Base-by-base conservation (phyloP, 108 stramenopile genomes). In the Thalassiosira profunda region DNA sequence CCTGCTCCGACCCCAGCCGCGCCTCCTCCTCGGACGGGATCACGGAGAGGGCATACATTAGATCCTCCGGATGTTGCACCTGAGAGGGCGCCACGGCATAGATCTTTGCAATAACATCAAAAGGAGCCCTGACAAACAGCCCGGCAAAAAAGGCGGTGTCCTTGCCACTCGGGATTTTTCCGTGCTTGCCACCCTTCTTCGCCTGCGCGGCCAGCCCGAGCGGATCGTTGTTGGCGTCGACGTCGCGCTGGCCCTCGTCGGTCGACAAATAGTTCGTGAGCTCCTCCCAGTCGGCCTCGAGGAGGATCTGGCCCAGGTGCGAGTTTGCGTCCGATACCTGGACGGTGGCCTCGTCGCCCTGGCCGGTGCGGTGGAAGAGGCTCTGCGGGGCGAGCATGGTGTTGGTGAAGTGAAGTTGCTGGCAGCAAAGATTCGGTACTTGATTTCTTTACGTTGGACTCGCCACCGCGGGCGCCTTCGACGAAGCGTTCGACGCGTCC, bases 111-210 rank as follows among this genome's bases (percentile, higher is more conserved):
- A 67, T 60, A 2, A 72, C 41, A 18, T 26, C 28, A 28, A 29
- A 72, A 23, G 63, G 73, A 6, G 73, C 63, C 0, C 73, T 63
- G 18, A 74, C 73, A 28, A 58, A 64, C 10, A 74, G 72, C 23
- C 47, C 21, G 34, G 72, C 63, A 49, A 74, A 64, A 15, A 74
- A 42, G 0, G 72, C 62, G 26, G 54, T 26, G 24, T 48, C 42
- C 26, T 65, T 65, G 28, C 9, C 35, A 17, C 36, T 54, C 3
- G 37, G 49, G 51, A 20, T 15, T 52, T 35, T 25, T 17, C 36
- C 28, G 4, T 25, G 45, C 1, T 28, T 31, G 30, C 29, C 5
- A 26, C 15, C 36, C 4, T 4, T n/a, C 8, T 34, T 18, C n/a
- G n/a, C n/a, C n/a, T n/a, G n/a, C n/a, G n/a, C n/a, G 63, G 49